Conservation (phyloP, 2,329 filamentous ascomycete genomes). For the Trichothecium sympodiale region DNA sequence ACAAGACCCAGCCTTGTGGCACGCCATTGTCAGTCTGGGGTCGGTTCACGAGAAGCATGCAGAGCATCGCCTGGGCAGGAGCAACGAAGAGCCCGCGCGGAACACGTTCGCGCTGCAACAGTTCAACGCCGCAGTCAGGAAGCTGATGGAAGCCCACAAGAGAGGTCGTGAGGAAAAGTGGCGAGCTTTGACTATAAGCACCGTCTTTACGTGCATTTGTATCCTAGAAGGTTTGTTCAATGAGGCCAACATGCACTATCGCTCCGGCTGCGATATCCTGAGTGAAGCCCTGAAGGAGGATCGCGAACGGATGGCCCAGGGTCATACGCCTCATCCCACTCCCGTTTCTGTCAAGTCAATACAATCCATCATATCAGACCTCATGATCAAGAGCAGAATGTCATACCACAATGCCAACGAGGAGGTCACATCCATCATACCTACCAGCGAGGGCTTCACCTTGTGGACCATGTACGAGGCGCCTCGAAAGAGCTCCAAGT, state of each 20-base stretch:
- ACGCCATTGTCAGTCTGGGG: constrained; percentile 10
- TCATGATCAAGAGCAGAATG: no score
- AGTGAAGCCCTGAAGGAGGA: background rate
- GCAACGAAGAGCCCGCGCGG: constrained; percentile 5
- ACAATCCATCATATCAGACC: constrained; percentile 1
- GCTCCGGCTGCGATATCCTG: constrained; percentile 5
- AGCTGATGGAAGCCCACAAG: constrained; percentile 1
- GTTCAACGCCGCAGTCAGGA: constrained; percentile 9
- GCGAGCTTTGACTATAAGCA: constrained; percentile 9
- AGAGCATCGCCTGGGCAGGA: constrained; percentile 5
- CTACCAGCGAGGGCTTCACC: no score
- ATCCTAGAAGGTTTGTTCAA: constrained; percentile 7
- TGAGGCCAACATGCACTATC: constrained; percentile 7
- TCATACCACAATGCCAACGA: no score
- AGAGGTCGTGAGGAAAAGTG: constrained; percentile 3
- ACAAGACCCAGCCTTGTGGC: constrained; percentile 10
- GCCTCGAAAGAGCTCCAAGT: no score
- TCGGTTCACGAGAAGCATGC: constrained; percentile 7
- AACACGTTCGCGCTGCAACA: constrained; percentile 7
- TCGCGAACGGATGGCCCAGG: background rate
- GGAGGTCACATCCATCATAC: no score
- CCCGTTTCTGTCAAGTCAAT: constrained; percentile 2
- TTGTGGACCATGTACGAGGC: no score
- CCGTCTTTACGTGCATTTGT: constrained; percentile 11
- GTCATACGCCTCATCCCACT: background rate